Base-by-base conservation (phyloP, 2,329 filamentous ascomycete genomes). In the Nemania sp. region DNA sequence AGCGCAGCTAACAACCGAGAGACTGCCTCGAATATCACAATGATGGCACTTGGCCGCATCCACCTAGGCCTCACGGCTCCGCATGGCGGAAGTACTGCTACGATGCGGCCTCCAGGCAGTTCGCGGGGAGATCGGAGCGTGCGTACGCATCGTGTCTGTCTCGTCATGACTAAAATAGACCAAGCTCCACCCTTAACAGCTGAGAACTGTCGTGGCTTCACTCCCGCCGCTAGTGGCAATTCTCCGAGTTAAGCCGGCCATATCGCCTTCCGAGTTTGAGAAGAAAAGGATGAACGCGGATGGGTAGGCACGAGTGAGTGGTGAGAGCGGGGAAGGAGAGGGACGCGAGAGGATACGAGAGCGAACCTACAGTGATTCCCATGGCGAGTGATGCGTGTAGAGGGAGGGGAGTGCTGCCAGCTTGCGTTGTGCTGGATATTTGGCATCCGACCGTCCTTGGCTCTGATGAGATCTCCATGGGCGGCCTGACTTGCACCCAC, bases 1-100 rank as follows among this genome's bases (percentile, higher is more conserved):
- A 45, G 21, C 21, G 42, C 42, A 45, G 42, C 42, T 45, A 45
- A 25, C 42, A 45, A 18, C 40, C 48, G 56, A 58, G 21, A 46
- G 25, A 7, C 12, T 21, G 12, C 37, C 18, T 42, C 13, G 29
- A 49, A 49, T n/a, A 37, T 43, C 17, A 29, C 37, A 12, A 20
- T 12, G 18, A 45, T 43, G 21, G 12, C 35, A 42, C 35, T 34
- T 25, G 35, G 43, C 15, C 29, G 11, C 1, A 32, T 34, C 12
- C 18, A 25, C 13, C 17, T 45, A 10, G 5, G 17, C 20, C 18
- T 43, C 40, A 39, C 40, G 4, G 20, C 29, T 46, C 29, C 43
- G 35, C 29, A 35, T 35, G 40, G 20, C 10, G 40, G 39, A 46
- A 12, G 42, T 45, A 45, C 25, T 21, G 42, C 18, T 45, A 45